phyloP scores from a whole-genome alignment of 2,329 filamentous ascomycete genomes.

The Rhynchosporium graminicola region DNA sequence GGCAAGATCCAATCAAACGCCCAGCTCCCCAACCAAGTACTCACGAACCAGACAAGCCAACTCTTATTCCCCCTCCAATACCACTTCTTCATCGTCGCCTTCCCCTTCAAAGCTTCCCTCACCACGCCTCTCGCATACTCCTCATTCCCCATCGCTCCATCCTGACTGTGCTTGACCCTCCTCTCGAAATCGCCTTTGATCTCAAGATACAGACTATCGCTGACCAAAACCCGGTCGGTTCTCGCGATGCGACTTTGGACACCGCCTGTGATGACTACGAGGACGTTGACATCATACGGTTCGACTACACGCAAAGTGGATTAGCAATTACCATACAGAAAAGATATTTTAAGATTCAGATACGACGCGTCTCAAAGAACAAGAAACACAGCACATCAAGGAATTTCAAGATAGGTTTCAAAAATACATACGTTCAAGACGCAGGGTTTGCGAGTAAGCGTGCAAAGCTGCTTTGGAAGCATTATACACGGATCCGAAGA shows the following conservation, averaged over 20 bases:
- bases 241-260: slow-evolving; percentile 32
- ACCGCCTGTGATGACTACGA: slow-evolving; percentile 35
- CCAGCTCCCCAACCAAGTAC: slow-evolving; percentile 31
- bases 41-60: slow-evolving; percentile 28
- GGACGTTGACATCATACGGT: slow-evolving; percentile 34
- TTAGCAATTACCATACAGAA: too few relatives aligned
- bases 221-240: slow-evolving; percentile 22
- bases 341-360: too few relatives aligned
- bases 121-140: slow-evolving; percentile 36
- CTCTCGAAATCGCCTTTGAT: slow-evolving; percentile 28
- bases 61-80: slow-evolving; percentile 34
- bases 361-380: too few relatives aligned
- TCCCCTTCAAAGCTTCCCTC: slow-evolving; percentile 29
- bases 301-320: slow-evolving; percentile 17
- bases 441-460: slow-evolving; percentile 29
- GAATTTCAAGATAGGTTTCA: too few relatives aligned
- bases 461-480: slow-evolving; percentile 76
- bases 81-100: slow-evolving; percentile 27
- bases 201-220: slow-evolving; percentile 31
- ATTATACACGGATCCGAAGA: slow-evolving; percentile 87
- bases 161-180: slow-evolving; percentile 34
- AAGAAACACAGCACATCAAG: too few relatives aligned
- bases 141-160: slow-evolving; percentile 30
- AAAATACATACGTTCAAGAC: slow-evolving; percentile 28
- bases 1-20: slow-evolving; percentile 34